Evolutionary conservation across 1,139 yeast genomes (phyloP), one percentile per base, ranked within the genome.

Genomic region (Blastobotrys serpentis): DNA sequence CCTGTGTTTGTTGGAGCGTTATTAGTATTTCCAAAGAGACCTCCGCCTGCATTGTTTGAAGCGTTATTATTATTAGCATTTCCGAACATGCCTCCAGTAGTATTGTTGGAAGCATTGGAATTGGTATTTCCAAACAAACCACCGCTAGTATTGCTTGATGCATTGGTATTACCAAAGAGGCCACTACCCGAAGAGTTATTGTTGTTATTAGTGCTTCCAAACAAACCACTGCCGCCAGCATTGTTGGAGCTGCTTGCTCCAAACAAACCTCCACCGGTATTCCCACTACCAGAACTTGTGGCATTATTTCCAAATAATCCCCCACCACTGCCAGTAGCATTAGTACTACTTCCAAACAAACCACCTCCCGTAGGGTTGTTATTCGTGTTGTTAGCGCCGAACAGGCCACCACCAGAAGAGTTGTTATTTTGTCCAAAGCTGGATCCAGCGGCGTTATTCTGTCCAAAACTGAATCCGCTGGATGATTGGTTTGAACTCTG

Each of bases 11-110:
- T 25, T 14, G 46, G 26, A 14, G 44, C 22, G 19, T 14, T n/a
- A n/a, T n/a, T n/a, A n/a, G n/a, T 26, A 32, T 34, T 37, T 14
- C 61, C 56, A 52, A 55, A 47, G 42, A 52, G 46, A 2, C 50
- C 42, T 21, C 48, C 39, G 32, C 53, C 43, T 36, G 56, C 34
- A 46, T 49, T 54, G 29, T 59, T 34, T 33, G 26, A 23, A 6
- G 26, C 6, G 10, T 52, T 52, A 49, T 37, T 55, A 43, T 57
- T 52, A 49, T 37, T 54, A 43, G 57, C 50, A 54, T 52, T 63
- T 8, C 69, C 72, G 59, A 68, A 66, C 32, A 69, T 51, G 2
- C 60, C 60, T 6, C 58, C 58, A 6, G 26, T 43, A 43, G 53
- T 40, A 18, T 49, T 43, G 17, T 42, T 44, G 11, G 53, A 36